Evolutionary conservation across 2,329 filamentous ascomycete genomes (phyloP), one percentile per base, ranked within the genome.

Genomic region (Phaeosphaeria sp.): DNA sequence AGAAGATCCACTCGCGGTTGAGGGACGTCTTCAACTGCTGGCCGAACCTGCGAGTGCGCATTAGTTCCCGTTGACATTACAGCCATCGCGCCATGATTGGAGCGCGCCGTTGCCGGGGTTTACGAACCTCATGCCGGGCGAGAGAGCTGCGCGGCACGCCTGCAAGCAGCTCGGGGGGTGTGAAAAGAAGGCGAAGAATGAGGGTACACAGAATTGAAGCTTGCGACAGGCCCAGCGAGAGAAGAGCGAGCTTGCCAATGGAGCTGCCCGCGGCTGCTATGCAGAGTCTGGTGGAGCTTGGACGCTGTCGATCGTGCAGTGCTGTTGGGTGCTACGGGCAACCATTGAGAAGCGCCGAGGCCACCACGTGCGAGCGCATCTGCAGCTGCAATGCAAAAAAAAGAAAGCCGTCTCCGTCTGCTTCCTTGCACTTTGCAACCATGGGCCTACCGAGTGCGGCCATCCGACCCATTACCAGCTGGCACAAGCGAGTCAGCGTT

Each of bases 1-100:
- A 92, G 89, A 93, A 97, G 78, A 93, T 89, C 82, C 96, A 99
- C 81, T 98, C 93, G 83, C 91, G 93, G 80, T 98, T 96, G 74
- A 97, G 86, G 76, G 93, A 97, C 73, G 92, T 94, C 65, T 92
- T 92, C 73, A 99, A 88, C 85, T 99, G 93, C 80, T 97, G 92
- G 77, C 95, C 95, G 84, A 98, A 99, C 85, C 87, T 89, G 65
- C 52, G 55, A 44, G 54, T 51, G 25, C 54, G 59, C 53, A 60
- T 75, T 69, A 75, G 73, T 62, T 57, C 55, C 60, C 59, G 61
- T 64, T 64, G 62, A 65, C 61, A 62, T 63, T 63, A 68, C 61
- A 51, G 52, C 24, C n/a, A 20, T 53, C n/a, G 57, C 52, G 52
- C 56, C 39, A 54, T 67, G 47, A 62, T 63, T 65, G 61, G 63